phyloP scores from a whole-genome alignment of 2,329 filamentous ascomycete species.

The Colletotrichum limetticola region DNA sequence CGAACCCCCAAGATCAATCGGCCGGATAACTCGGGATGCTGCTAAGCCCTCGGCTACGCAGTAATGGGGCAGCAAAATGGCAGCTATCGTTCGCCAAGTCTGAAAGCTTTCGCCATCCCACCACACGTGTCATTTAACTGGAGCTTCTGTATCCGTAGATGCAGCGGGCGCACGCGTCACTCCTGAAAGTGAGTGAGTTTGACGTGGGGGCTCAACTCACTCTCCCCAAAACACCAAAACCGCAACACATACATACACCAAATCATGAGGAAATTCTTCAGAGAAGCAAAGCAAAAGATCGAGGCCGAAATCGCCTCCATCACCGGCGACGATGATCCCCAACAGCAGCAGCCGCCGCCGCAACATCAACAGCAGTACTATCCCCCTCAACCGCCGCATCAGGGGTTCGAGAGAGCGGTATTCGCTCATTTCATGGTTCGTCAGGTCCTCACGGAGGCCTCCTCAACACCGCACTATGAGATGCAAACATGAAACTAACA shows the following conservation, averaged over 20 bases:
- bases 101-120: constrained; percentile 30
- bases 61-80: constrained; percentile 10
- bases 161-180: constrained; percentile 16
- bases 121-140: constrained; percentile 34
- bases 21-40: constrained; percentile 29
- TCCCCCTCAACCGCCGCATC: constrained; percentile 2
- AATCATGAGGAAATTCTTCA: constrained; percentile 33
- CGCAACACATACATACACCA: background rate
- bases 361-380: background rate
- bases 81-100: constrained; percentile 19
- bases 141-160: constrained; percentile 15
- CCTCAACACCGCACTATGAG: no score
- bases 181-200: background rate
- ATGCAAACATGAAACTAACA: background rate
- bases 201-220: background rate
- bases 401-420: constrained; percentile 20
- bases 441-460: background rate
- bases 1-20: background rate
- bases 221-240: background rate
- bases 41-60: constrained; percentile 33
- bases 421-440: constrained; percentile 34
- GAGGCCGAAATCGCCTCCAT: constrained; percentile 33
- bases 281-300: constrained; percentile 28
- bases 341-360: background rate
- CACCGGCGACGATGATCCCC: constrained; percentile 28